Percentiles rank a stretch among this genome's conserved stretches.
phyloP scores from a whole-genome alignment of 148 eudicot species.

The Cornus florida region DNA sequence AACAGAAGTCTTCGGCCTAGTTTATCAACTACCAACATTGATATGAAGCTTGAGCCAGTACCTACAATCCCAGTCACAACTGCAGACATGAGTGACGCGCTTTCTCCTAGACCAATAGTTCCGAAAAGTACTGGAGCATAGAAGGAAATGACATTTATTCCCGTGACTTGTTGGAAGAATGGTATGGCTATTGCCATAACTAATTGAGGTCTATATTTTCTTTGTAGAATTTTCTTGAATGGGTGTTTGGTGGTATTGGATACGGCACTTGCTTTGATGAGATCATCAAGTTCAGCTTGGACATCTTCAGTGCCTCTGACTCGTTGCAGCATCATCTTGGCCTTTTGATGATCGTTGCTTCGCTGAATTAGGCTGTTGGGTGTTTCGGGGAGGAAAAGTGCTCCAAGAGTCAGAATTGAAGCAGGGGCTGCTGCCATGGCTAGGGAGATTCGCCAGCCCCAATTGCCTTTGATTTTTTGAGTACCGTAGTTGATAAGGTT shows the following conservation, averaged over 20 bases:
- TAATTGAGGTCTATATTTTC: conserved; percentile 47
- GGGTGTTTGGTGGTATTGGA: conserved; percentile 29
- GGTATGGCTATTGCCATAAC: conserved; percentile 41
- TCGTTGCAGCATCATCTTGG: conserved; percentile 33
- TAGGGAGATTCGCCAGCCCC: conserved; percentile 72
- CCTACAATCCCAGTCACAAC: conserved; percentile 39
- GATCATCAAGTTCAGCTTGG: conserved; percentile 32
- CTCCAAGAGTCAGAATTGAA: conserved; percentile 39
- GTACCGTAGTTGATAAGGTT: conserved; percentile 43
- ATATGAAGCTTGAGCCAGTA: conserved; percentile 30
- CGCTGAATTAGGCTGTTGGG: conserved; percentile 65
- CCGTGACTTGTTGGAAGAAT: conserved; percentile 25
- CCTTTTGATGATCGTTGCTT: conserved; percentile 29
- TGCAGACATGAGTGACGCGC: conserved; percentile 52
- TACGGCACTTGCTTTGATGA: conserved; percentile 21
- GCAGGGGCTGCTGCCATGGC: conserved; percentile 49
- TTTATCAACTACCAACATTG: conserved; percentile 42
- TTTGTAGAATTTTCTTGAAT: conserved; percentile 26
- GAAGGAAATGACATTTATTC: conserved; percentile 40
- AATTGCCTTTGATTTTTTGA: conserved; percentile 32
- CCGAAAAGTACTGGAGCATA: conserved; percentile 57
- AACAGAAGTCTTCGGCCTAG: conserved; percentile 41
- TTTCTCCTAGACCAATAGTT: conserved; percentile 48
- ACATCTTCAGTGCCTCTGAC: conserved; percentile 45
- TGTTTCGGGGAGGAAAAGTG: conserved; percentile 59